Base-by-base conservation (phyloP, 306 rosid species). In the Mucuna pruriens region DNA sequence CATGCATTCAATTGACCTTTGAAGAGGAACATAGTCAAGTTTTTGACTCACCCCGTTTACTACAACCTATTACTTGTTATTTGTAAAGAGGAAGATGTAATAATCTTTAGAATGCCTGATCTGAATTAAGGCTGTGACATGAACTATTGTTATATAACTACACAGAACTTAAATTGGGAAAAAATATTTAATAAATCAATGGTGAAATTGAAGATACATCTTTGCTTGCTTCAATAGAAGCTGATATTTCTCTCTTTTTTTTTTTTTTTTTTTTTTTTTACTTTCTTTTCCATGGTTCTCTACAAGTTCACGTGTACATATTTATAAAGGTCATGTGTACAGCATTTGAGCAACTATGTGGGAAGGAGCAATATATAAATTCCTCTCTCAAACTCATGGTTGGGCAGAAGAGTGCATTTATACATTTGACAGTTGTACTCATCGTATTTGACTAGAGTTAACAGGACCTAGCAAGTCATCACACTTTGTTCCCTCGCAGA, bases 401-500 rank as follows among this genome's bases (percentile, higher is more conserved):
- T 34, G 77, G 54, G 73, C n/a, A 48, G 78, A 63, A 62, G 36
- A 19, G 84, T 63, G 67, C 76, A 77, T 57, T 81, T 76, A 64
- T 25, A 61, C 76, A 83, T 78, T 51, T 55, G 80, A 64, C 20
- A 19, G 40, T 34, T 80, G 52, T 64, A 61, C 79, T 89, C 76
- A 86, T 70, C 62, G 60, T 34, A 20, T 58, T 72, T 72, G 55
- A 80, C 79, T 85, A 4, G 87, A 76, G 85, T 90, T 90, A 22
- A 33, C 84, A 44, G 83, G 82, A 77, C 84, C 84, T 66, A 82
- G 86, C 82, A 84, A 85, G 76, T 85, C 82, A 60, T 89, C 85
- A 49, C 98, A 92, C 74, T 83, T 76, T 29, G 88, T 67, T 82
- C 74, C 92, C 79, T 82, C 93, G 57, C 99, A 95, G 9, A 93